A percentile compares a stretch with the other conserved stretches of the same genome.
Evolutionary conservation across 345 rosid genomes (phyloP).

Genomic region (Lepidium sativum): DNA sequence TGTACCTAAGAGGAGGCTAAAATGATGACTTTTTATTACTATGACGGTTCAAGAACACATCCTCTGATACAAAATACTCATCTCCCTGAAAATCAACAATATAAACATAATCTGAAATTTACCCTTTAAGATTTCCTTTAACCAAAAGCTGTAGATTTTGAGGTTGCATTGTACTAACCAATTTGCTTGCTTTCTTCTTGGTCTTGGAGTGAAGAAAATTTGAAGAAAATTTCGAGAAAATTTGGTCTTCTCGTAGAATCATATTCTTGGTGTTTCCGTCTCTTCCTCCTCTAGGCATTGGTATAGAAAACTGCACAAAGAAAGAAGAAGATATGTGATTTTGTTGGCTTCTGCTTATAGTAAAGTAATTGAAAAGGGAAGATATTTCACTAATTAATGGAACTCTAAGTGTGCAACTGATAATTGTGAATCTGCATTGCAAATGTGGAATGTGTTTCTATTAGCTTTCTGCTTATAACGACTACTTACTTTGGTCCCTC

Average conservation of each 20-base stretch:
- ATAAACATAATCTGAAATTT: neutral
- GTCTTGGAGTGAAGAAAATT: constrained; percentile 67
- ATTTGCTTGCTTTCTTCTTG: constrained; percentile 60
- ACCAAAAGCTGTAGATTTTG: neutral
- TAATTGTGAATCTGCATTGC: constrained; percentile 18
- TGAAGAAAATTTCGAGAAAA: constrained; percentile 63
- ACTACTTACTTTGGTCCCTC: constrained; percentile 75
- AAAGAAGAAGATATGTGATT: constrained; percentile 1
- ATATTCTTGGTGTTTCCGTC: constrained; percentile 64
- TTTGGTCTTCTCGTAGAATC: constrained; percentile 79
- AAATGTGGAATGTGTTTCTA: too few relatives aligned
- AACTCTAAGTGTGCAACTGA: neutral
- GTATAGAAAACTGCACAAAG: constrained; percentile 58
- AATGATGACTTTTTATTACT: constrained; percentile 45
- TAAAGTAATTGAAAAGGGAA: neutral
- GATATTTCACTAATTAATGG: neutral
- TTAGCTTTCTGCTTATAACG: neutral
- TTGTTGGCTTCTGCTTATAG: neutral
- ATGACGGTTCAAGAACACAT: constrained; percentile 49
- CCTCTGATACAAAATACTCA: constrained; percentile 39
- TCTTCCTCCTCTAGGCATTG: constrained; percentile 83
- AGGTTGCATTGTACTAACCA: constrained; percentile 32
- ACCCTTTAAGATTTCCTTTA: neutral
- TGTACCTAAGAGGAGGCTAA: constrained; percentile 71
- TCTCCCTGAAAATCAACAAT: constrained; percentile 43